Percentiles rank a stretch among this genome's conserved stretches.
These are phyloP conservation scores for Xylaria polymorpha DNA, from an alignment of 2,329 filamentous ascomycete species.

Conservation along the genomic window DNA sequence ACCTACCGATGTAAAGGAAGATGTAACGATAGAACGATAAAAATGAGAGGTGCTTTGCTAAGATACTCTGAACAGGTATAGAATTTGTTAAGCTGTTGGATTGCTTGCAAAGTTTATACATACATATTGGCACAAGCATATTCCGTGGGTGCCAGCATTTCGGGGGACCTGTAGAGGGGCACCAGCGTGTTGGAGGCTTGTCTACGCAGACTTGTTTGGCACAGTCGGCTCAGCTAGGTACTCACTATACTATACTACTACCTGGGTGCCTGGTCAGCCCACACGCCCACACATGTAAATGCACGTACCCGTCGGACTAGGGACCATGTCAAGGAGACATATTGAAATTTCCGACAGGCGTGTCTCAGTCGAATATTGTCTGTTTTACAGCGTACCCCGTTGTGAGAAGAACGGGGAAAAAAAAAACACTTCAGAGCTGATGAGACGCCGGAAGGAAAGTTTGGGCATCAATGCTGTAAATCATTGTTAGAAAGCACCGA, in stretches of 20 bases:
- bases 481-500: background rate
- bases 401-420: background rate
- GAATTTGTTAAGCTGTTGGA: background rate
- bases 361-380: constrained; percentile 26
- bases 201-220: constrained; percentile 13
- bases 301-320: constrained; percentile 33
- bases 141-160: constrained; percentile 1
- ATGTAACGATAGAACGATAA: background rate
- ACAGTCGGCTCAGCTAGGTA: constrained; percentile 16
- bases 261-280: constrained; percentile 8
- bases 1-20: background rate
- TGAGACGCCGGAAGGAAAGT: background rate
- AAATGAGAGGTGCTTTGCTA: background rate
- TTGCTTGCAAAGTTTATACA: background rate
- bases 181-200: background rate
- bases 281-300: constrained; percentile 16
- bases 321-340: constrained; percentile 14
- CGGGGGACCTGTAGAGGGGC: background rate
- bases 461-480: background rate
- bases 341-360: constrained; percentile 26
- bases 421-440: background rate
- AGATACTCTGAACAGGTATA: background rate
- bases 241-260: background rate
- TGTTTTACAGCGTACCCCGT: constrained; percentile 14
- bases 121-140: background rate